These are phyloP conservation scores for Fraxinus anomala DNA, from an alignment of 257 asterid genomes.

Conservation along the genomic window DNA sequence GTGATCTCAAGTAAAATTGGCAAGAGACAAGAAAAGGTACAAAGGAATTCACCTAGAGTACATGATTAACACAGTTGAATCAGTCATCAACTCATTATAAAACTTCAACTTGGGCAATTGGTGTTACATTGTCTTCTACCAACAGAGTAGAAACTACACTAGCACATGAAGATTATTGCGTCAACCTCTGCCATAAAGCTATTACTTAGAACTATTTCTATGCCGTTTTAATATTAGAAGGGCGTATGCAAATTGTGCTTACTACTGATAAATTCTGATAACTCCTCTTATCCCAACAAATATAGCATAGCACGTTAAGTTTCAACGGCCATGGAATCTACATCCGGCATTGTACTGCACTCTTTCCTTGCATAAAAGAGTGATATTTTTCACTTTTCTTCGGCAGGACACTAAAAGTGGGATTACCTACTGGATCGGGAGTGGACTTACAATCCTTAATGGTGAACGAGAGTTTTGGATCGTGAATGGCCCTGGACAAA, in stretches of 20 bases:
- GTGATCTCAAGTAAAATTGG: not conserved
- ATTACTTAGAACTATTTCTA: constrained; percentile 19
- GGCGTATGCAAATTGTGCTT: constrained; percentile 5
- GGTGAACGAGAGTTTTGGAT: constrained; percentile 45
- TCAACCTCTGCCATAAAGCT: constrained; percentile 14
- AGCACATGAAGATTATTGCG: constrained; percentile 16
- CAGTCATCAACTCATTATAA: too few relatives aligned
- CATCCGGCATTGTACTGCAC: not conserved
- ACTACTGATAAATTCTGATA: not conserved
- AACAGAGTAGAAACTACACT: not conserved
- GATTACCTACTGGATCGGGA: constrained; percentile 38
- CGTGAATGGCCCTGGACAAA: constrained; percentile 46
- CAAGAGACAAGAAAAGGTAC: not conserved
- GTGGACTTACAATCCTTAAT: constrained; percentile 41
- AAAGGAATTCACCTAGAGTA: constrained; percentile 11
- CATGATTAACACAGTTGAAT: not conserved
- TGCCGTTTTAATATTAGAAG: constrained; percentile 15
- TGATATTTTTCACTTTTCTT: constrained; percentile 23
- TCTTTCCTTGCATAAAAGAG: constrained; percentile 13
- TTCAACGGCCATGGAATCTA: not conserved
- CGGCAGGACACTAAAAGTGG: constrained; percentile 28
- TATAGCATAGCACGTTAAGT: not conserved
- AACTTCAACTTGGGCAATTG: not conserved
- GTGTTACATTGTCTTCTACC: not conserved
- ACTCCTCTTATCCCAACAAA: not conserved